Conservation (phyloP, 257 asterid species). For the Gentiana macrophylla region DNA sequence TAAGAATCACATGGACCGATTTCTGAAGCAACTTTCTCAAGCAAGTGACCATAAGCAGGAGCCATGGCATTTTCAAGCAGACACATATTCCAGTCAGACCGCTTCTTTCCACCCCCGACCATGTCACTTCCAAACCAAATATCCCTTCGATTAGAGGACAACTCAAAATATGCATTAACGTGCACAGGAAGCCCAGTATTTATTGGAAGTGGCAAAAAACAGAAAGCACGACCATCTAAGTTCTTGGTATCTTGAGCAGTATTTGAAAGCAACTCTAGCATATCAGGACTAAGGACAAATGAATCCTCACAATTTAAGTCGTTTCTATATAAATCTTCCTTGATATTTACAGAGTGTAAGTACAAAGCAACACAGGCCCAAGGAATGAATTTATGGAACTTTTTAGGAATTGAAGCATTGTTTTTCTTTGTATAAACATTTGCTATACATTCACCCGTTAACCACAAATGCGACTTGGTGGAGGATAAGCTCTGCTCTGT, state of each 20-base stretch:
- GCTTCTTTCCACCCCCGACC: slow-evolving; percentile 95
- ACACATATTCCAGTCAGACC: slow-evolving; percentile 88
- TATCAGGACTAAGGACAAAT: slow-evolving; percentile 33
- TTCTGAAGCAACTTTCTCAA: slow-evolving; percentile 71
- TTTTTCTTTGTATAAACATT: slow-evolving; percentile 34
- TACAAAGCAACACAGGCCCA: slow-evolving; percentile 92
- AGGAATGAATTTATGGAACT: slow-evolving; percentile 54
- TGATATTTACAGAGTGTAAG: slow-evolving; percentile 40
- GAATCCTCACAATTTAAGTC: slow-evolving; percentile 24
- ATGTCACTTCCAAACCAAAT: slow-evolving; percentile 98
- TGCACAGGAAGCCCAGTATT: slow-evolving; percentile 89
- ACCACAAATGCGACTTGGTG: slow-evolving; percentile 60
- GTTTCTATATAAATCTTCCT: slow-evolving; percentile 16
- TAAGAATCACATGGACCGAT: slow-evolving; percentile 69
- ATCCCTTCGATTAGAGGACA: slow-evolving; percentile 92
- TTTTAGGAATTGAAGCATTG: slow-evolving; percentile 37
- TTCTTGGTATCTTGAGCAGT: slow-evolving; percentile 24
- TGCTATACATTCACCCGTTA: slow-evolving; percentile 74
- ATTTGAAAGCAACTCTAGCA: slow-evolving; percentile 30
- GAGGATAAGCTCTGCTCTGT: slow-evolving; percentile 57
- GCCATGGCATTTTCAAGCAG: slow-evolving; percentile 89
- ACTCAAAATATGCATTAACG: slow-evolving; percentile 86
- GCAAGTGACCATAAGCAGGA: slow-evolving; percentile 88
- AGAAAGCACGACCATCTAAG: slow-evolving; percentile 92
- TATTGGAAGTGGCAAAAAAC: slow-evolving; percentile 89